phyloP scores from a whole-genome alignment of 176 grass and related monocot species.

The Rhipidocladum racemiflorum region DNA sequence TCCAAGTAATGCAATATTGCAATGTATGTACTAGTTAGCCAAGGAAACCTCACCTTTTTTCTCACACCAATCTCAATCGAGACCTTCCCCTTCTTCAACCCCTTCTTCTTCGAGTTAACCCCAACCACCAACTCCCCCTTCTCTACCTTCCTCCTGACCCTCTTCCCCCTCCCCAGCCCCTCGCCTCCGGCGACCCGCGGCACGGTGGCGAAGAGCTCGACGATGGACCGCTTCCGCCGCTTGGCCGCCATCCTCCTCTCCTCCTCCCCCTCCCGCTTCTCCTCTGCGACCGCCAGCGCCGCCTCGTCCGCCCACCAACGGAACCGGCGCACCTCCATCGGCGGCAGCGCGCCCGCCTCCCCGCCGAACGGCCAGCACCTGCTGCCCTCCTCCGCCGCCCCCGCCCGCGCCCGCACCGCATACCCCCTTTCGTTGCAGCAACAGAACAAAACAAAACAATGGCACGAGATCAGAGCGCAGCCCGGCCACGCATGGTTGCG shows the following conservation, averaged over 20 bases:
- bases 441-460: not conserved
- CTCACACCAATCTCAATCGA: not conserved
- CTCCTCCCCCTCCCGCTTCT: slow-evolving; percentile 27
- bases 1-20: not conserved
- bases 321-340: slow-evolving; percentile 43
- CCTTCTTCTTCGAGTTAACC: not conserved
- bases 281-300: slow-evolving; percentile 23
- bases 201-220: slow-evolving; percentile 51
- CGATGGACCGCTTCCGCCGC: slow-evolving; percentile 49
- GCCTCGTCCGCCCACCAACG: slow-evolving; percentile 53
- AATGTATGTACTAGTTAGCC: not conserved
- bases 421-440: slow-evolving; percentile 35
- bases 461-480: not conserved
- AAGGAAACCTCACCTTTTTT: slow-evolving; percentile 16
- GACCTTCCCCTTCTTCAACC: slow-evolving; percentile 13
- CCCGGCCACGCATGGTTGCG: not conserved
- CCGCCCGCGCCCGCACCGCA: slow-evolving; percentile 26
- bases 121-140: not conserved
- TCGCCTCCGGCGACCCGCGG: slow-evolving; percentile 26
- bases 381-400: slow-evolving; percentile 3
- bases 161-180: not conserved
- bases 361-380: slow-evolving; percentile 45
- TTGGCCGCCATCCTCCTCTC: slow-evolving; percentile 48
- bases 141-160: not conserved
- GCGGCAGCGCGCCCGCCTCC: slow-evolving; percentile 31